Evolutionary conservation across 179 eudicot genomes (phyloP).

Genomic region (Silene vulgaris): DNA sequence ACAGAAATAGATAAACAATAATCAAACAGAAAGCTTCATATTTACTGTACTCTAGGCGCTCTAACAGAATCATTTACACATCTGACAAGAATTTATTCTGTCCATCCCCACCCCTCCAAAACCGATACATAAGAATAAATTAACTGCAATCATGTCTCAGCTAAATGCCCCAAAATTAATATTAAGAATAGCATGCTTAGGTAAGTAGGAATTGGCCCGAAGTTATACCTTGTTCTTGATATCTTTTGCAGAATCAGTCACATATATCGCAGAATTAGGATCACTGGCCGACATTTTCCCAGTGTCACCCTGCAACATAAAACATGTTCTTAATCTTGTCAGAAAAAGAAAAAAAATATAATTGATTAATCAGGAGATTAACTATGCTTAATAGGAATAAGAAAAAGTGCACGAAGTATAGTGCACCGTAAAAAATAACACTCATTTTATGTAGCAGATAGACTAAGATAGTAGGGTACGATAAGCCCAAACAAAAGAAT

Average conservation of each 20-base stretch:
- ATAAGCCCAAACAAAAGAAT: not conserved
- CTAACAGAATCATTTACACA: not conserved
- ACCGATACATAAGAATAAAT: not conserved
- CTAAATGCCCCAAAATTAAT: not conserved
- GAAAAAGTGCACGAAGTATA: no score
- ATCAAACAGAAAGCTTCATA: not conserved
- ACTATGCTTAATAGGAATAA: no score
- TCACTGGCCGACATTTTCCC: constrained; percentile 99
- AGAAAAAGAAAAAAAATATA: not conserved
- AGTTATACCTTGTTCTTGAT: constrained; percentile 69
- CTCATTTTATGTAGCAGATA: no score
- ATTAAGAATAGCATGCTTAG: not conserved
- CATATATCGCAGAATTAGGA: constrained; percentile 97
- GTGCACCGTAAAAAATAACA: no score
- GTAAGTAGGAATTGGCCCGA: constrained; percentile 1
- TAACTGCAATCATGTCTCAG: not conserved
- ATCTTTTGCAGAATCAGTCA: constrained; percentile 85
- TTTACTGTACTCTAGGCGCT: not conserved
- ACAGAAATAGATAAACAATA: not conserved
- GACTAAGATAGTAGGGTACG: not conserved
- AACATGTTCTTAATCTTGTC: constrained; percentile 1
- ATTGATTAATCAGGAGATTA: not conserved
- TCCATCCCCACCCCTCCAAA: not conserved
- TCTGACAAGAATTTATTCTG: not conserved
- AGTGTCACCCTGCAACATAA: constrained; percentile 65